phyloP scores from a whole-genome alignment of 257 asterid species.

The Thymus quinquecostatus region DNA sequence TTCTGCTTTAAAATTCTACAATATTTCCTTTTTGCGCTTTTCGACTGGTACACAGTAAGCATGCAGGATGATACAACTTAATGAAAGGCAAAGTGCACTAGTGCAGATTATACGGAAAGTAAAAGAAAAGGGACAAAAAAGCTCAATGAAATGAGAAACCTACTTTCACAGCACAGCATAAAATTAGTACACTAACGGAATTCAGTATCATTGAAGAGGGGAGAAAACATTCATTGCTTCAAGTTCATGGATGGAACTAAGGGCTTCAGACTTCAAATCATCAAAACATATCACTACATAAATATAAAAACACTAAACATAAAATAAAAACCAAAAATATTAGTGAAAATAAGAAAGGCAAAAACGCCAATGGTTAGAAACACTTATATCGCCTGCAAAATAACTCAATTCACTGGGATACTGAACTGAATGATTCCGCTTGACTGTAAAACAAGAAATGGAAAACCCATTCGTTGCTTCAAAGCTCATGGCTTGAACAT shows the following conservation, averaged over 20 bases:
- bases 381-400: too few relatives aligned
- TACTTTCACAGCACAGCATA: neutral
- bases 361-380: too few relatives aligned
- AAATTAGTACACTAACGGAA: neutral
- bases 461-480: neutral
- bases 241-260: neutral
- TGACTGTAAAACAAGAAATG: neutral
- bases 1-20: neutral
- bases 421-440: neutral
- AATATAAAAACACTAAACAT: too few relatives aligned
- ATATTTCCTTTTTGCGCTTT: neutral
- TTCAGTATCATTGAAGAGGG: neutral
- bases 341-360: too few relatives aligned
- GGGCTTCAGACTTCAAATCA: neutral
- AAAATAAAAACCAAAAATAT: too few relatives aligned
- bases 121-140: too few relatives aligned
- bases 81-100: neutral
- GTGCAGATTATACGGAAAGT: neutral
- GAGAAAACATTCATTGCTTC: neutral
- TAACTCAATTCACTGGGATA: neutral
- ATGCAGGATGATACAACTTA: slow-evolving; percentile 1
- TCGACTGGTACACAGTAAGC: neutral
- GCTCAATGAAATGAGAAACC: neutral
- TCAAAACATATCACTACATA: neutral
- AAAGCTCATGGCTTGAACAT: neutral